phyloP scores from a whole-genome alignment of 2,329 filamentous ascomycete genomes.

The Nannizziopsis arthrosporioides region DNA sequence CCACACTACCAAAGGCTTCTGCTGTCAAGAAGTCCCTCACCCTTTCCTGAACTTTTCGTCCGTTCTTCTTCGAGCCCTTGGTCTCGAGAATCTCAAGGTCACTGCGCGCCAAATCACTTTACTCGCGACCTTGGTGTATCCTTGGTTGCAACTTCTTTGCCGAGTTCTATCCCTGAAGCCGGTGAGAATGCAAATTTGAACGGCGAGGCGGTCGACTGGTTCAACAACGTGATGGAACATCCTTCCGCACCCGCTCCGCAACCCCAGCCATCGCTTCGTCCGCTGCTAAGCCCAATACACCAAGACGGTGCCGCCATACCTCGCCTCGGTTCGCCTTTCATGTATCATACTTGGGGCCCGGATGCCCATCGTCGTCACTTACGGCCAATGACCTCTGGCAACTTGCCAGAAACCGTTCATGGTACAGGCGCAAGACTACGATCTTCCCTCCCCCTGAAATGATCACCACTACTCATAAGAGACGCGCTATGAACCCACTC shows the following conservation, averaged over 20 bases:
- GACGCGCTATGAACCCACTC: conserved; percentile 45
- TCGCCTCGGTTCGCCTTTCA: conserved; percentile 40
- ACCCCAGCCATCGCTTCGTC: conserved; percentile 10
- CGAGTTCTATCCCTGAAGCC: conserved; percentile 22
- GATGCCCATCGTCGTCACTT: conserved; percentile 25
- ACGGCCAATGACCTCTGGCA: conserved; percentile 24
- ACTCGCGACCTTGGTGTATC: conserved; percentile 37
- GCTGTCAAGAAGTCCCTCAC: conserved; percentile 49
- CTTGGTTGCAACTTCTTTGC: conserved; percentile 32
- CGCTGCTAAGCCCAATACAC: background rate
- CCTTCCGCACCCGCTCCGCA: background rate
- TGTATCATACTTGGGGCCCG: conserved; percentile 40
- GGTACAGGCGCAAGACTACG: conserved; percentile 33
- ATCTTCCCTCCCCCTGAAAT: conserved; percentile 48
- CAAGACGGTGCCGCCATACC: conserved; percentile 24
- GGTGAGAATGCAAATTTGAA: conserved; percentile 20
- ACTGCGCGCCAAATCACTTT: conserved; percentile 25
- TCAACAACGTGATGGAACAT: conserved; percentile 21
- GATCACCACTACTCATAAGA: conserved; percentile 44
- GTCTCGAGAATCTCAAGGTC: conserved; percentile 16
- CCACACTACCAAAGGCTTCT: conserved; percentile 54
- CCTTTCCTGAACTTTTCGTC: conserved; percentile 36
- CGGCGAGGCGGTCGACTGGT: conserved; percentile 19
- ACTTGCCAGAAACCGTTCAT: conserved; percentile 36
- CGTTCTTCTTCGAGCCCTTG: conserved; percentile 22